Base-by-base conservation (phyloP, 805 yeast genomes). In the Lipomyces chichibuensis region DNA sequence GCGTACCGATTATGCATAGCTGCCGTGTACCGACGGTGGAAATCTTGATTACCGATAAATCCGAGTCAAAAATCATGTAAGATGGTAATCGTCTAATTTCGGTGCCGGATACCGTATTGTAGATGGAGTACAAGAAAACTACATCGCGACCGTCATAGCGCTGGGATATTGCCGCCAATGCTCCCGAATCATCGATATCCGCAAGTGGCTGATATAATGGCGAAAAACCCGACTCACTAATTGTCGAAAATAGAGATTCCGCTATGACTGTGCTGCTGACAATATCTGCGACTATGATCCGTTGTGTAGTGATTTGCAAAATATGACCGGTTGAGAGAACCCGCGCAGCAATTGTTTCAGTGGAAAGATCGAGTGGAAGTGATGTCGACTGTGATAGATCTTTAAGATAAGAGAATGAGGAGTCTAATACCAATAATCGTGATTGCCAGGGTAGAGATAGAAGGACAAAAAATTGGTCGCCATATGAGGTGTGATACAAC, bases 1-100 rank as follows among this genome's bases (percentile, higher is more conserved):
- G 64, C 5, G 66, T 64, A 23, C 66, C 66, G n/a, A 64, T 23
- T 23, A 64, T n/a, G 52, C 69, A 65, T 43, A 62, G 23, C 20
- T 43, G 49, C 49, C 49, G 49, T 11, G 4, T 17, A 25, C 14
- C 29, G 33, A 52, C 32, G 5, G n/a, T 25, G n/a, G 33, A 55
- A 20, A 56, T 6, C 25, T 29, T 56, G 17, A 56, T n/a, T 6
- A 56, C 59, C n/a, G 59, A 56, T 11, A 56, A 5, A 17, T 56
- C 59, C 57, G 59, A 56, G 17, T 56, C 59, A 25, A 56, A n/a
- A 1, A 54, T 13, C 17, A 56, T 32, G 56, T 25, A 25, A 14
- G 55, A 52, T 29, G 55, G 55, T 25, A 52, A 23, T 25, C 55
- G 27, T 13, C 27, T 5, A 3, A 64, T 43, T 14, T 55, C 51